Evolutionary conservation across 805 yeast species (phyloP).

Genomic region (Zygosaccharomyces lentus): DNA sequence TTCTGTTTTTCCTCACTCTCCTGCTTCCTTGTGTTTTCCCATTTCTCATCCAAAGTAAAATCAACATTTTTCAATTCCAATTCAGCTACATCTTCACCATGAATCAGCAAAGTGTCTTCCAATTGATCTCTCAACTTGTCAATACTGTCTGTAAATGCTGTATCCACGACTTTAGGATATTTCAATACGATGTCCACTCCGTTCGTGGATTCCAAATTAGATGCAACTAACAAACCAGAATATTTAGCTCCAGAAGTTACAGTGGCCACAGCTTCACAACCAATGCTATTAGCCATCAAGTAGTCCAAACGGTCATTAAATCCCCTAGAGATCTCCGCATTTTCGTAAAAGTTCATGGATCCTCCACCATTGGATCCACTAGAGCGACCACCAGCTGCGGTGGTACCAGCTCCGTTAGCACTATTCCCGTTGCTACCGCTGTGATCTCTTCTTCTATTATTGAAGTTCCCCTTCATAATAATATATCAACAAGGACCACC

Average conservation of each 20-base stretch:
- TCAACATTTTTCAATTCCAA: conserved; percentile 37
- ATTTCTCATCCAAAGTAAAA: conserved; percentile 26
- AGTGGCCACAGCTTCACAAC: conserved; percentile 54
- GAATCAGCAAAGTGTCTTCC: conserved; percentile 27
- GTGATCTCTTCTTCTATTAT: conserved; percentile 16
- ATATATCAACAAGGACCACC: background rate
- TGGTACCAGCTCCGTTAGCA: conserved; percentile 2
- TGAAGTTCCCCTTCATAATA: conserved; percentile 18
- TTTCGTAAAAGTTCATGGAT: conserved; percentile 21
- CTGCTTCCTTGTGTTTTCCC: conserved; percentile 15
- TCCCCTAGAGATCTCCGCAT: conserved; percentile 29
- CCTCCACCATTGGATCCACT: conserved; percentile 8
- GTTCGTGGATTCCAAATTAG: conserved; percentile 38
- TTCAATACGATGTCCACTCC: conserved; percentile 56
- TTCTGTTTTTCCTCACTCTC: conserved; percentile 10
- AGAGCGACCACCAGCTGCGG: conserved; percentile 6
- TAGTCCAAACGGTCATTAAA: conserved; percentile 55
- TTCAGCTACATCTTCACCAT: conserved; percentile 39
- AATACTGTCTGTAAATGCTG: conserved; percentile 35
- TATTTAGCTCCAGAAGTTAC: conserved; percentile 57
- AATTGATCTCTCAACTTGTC: conserved; percentile 28
- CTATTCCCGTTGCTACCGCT: conserved; percentile 7
- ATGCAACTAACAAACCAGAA: conserved; percentile 54
- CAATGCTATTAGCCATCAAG: conserved; percentile 55
- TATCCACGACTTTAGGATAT: conserved; percentile 43